phyloP scores from a whole-genome alignment of 257 asterid species.

The Jasminum sambac region DNA sequence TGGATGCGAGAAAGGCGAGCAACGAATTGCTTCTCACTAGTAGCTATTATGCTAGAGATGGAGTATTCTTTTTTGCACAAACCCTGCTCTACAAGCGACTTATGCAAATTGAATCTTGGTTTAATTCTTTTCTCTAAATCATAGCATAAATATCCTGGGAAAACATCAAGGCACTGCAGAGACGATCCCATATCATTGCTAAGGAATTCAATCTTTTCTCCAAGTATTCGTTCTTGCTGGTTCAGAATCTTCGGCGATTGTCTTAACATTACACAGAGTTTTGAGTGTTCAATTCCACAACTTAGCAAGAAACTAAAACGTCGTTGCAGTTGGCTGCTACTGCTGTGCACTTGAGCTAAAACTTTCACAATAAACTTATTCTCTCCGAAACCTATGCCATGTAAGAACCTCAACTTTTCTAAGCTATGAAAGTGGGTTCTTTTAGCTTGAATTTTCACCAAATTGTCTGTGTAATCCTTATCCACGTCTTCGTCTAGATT shows the following conservation, averaged over 20 bases:
- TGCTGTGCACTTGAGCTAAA: slow-evolving; percentile 35
- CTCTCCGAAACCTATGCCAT: slow-evolving; percentile 64
- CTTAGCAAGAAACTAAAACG: slow-evolving; percentile 55
- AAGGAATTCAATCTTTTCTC: slow-evolving; percentile 48
- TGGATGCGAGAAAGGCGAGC: slow-evolving; percentile 49
- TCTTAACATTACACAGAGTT: slow-evolving; percentile 45
- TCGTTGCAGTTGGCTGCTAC: slow-evolving; percentile 39
- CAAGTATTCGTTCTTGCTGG: slow-evolving; percentile 42
- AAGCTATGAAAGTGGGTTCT: slow-evolving; percentile 32
- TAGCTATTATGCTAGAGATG: slow-evolving; percentile 52
- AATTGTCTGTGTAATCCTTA: slow-evolving; percentile 32
- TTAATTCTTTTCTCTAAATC: slow-evolving; percentile 61
- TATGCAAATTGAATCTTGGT: slow-evolving; percentile 58
- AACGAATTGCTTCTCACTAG: slow-evolving; percentile 52
- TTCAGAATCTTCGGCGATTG: slow-evolving; percentile 44
- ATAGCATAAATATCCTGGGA: slow-evolving; percentile 62
- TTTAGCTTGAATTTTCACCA: slow-evolving; percentile 34
- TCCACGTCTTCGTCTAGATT: slow-evolving; percentile 37
- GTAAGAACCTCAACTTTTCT: slow-evolving; percentile 51
- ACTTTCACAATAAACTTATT: slow-evolving; percentile 50
- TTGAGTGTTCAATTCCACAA: slow-evolving; percentile 53
- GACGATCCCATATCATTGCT: slow-evolving; percentile 50
- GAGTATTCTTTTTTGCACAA: slow-evolving; percentile 41
- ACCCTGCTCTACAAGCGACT: slow-evolving; percentile 55
- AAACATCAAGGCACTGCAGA: slow-evolving; percentile 46